phyloP scores from a whole-genome alignment of 2,329 filamentous ascomycete genomes.

The Alternaria consortialis region DNA sequence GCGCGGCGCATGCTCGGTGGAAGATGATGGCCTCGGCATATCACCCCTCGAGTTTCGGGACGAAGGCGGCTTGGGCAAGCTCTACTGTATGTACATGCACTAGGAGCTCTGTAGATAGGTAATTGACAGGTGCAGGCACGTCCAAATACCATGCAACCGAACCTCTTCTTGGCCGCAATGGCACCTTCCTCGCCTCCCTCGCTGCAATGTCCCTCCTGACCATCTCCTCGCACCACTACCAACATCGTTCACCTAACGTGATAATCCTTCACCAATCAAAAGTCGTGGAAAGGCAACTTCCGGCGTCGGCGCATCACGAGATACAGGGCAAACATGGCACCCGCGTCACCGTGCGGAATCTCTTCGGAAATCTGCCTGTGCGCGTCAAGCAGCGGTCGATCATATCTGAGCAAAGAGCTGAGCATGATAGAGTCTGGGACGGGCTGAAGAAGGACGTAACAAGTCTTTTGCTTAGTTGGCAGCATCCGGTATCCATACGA shows the following conservation, averaged over 20 bases:
- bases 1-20: constrained; percentile 78
- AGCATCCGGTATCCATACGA: constrained; percentile 63
- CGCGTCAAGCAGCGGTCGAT: constrained; percentile 80
- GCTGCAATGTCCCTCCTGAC: constrained; percentile 78
- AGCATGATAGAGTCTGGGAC: constrained; percentile 72
- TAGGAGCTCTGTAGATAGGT: constrained; percentile 4
- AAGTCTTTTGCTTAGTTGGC: constrained; percentile 76
- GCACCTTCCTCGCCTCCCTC: constrained; percentile 80
- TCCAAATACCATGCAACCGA: constrained; percentile 68
- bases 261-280: constrained; percentile 76
- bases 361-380: constrained; percentile 92
- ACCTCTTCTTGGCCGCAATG: constrained; percentile 70
- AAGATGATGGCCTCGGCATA: constrained; percentile 88
- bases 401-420: constrained; percentile 58
- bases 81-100: constrained; percentile 66
- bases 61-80: constrained; percentile 74
- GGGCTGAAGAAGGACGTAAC: constrained; percentile 67
- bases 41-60: constrained; percentile 74
- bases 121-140: constrained; percentile 67
- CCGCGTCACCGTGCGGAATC: constrained; percentile 75
- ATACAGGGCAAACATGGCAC: constrained; percentile 73
- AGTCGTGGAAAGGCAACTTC: constrained; percentile 69
- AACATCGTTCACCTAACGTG: constrained; percentile 69
- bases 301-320: constrained; percentile 67
- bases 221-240: constrained; percentile 74